Evolutionary conservation across 2,329 filamentous ascomycete genomes (phyloP), one percentile per base, ranked within the genome.

Genomic region (Ophiostoma fasciatum): DNA sequence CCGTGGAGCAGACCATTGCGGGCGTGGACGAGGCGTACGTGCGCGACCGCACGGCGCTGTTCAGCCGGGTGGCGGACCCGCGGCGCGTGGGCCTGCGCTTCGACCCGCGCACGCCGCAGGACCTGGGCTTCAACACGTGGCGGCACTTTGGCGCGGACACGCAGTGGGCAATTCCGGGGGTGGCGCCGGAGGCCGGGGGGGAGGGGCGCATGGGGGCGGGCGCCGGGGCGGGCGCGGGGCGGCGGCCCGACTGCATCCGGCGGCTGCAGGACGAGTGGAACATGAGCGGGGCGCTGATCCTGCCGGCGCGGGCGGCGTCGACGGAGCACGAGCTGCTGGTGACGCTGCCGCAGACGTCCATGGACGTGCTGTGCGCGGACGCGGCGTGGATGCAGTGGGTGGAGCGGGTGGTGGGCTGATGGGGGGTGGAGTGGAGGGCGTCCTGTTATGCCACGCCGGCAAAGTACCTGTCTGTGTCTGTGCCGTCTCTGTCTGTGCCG

Each of bases 61-160:
- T 61, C 33, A 49, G 48, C 28, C 50, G 51, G 11, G 49, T 51
- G 3, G 46, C 54, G 9, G 60, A 64, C 44, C 59, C 60, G 28
- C 57, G 59, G 8, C 46, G 48, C 25, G 44, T 63, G 23, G 60
- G 60, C 12, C 49, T 63, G 17, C 51, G 54, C 14, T 54, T 59
- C 37, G 58, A 62, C 38, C 57, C 59, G 18, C 49, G 57, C n/a
- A 51, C 55, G 31, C 53, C 57, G 3, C 50, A 55, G 33, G 50
- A 55, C 28, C 50, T 64, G 27, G 54, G 54, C 10, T 59, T 64
- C 50, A 64, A 64, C 42, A 62, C 60, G 5, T 64, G 61, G 61
- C 50, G 58, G 7, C 52, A 56, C 38, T 58, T 64, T 42, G 61
- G 61, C 2, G 58, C 54, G 17, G 59, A 63, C 39, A 52, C 55